Base-by-base conservation (phyloP, 176 grass and related monocot genomes). In the Carex littledalei region DNA sequence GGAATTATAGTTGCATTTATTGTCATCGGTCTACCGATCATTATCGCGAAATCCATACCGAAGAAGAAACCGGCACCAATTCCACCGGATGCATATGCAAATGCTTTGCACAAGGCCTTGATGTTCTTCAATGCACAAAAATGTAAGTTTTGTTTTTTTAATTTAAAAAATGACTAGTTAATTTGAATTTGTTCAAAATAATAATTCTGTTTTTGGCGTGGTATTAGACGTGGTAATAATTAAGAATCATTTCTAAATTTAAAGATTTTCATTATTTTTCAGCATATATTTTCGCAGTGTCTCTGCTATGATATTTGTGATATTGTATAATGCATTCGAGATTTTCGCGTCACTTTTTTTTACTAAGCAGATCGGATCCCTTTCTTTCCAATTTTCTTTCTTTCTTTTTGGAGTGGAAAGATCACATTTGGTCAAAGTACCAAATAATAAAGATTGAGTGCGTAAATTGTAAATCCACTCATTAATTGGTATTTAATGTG, bases 81-180 rank as follows among this genome's bases (percentile, higher is more conserved):
- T 82, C 88, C 96, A 3, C 86, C 87, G 3, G 91, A 95, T 85
- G 78, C 79, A 47, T 95, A 99, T 91, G 90, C 93, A 2, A 84
- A 92, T 0, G 91, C 88, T 18, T 88, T 95, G n/a, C 95, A 93
- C 91, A 98, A 98, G 86, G 95, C 95, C 0, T 90, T 98, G 49
- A 90, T 89, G 83, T 98, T 98, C 95, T 98, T 95, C 91, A 98
- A 98, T 73, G 95, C 95, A 45, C 95, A 94, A 81, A 98, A 91
- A 90, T 98, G 92, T 98, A 57, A 85, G 93, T 64, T 37, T 60
- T 83, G 16, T 31, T 54, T 17, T 31, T 54, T 47, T 78, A 5
- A 20, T 41, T 11, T 8, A 5, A 10, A 65, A 63, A n/a, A n/a
- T 75, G 17, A 43, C 4, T 67, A 37, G 7, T 12, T 8, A 78